phyloP scores from a whole-genome alignment of 148 eudicot species.

The Rhododendron mucronatum region DNA sequence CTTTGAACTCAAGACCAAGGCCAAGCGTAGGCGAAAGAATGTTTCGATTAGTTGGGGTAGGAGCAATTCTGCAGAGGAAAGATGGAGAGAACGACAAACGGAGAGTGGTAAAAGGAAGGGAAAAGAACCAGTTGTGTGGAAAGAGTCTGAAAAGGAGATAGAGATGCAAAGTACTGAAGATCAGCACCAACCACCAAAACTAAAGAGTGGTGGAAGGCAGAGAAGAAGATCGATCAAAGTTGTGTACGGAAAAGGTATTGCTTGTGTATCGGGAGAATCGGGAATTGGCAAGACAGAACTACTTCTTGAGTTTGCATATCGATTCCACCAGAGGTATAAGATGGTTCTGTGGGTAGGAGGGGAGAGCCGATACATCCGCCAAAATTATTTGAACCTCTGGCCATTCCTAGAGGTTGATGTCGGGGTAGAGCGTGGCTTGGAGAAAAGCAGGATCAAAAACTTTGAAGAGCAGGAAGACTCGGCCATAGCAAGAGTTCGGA shows the following conservation, averaged over 20 bases:
- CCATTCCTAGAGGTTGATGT: slow-evolving; percentile 81
- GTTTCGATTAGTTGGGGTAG: slow-evolving; percentile 71
- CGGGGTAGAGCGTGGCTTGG: slow-evolving; percentile 59
- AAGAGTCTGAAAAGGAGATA: slow-evolving; percentile 86
- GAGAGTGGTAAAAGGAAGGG: slow-evolving; percentile 54
- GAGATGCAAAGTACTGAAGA: slow-evolving; percentile 70
- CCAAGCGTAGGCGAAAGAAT: slow-evolving; percentile 44
- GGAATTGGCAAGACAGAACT: slow-evolving; percentile 98
- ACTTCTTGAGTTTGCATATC: slow-evolving; percentile 86
- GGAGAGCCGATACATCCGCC: slow-evolving; percentile 89
- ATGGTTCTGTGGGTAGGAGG: slow-evolving; percentile 98
- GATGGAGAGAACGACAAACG: slow-evolving; percentile 24
- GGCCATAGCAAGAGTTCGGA: slow-evolving; percentile 67
- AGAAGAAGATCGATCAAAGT: slow-evolving; percentile 59
- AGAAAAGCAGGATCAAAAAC: slow-evolving; percentile 66
- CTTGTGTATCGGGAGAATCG: slow-evolving; percentile 79
- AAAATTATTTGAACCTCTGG: slow-evolving; percentile 81
- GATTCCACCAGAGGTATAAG: slow-evolving; percentile 83
- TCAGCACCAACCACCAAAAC: slow-evolving; percentile 30
- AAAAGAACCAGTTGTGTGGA: slow-evolving; percentile 87
- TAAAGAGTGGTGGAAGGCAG: slow-evolving; percentile 39
- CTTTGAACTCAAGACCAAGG: slow-evolving; percentile 75
- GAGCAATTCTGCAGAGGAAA: slow-evolving; percentile 60
- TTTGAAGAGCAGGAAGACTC: slow-evolving; percentile 95
- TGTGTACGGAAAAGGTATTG: slow-evolving; percentile 86